phyloP scores from a whole-genome alignment of 1,139 yeast genomes.

The Starmera stellimalicola region DNA sequence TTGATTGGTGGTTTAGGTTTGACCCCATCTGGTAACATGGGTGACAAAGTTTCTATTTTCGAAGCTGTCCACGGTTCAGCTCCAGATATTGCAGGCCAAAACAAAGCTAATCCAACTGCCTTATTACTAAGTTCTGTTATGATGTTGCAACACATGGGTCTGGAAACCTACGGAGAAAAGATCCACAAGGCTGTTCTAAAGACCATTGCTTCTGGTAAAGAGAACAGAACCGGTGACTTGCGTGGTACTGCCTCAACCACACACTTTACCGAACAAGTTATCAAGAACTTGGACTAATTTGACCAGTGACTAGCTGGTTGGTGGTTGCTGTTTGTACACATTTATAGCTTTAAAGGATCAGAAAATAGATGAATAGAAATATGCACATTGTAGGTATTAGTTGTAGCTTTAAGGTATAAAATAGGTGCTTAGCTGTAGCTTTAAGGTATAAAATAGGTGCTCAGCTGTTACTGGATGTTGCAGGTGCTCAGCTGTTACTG shows the following conservation, averaged over 20 bases:
- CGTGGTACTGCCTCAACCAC: slow-evolving; percentile 85
- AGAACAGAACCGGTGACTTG: slow-evolving; percentile 91
- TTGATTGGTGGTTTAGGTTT: slow-evolving; percentile 97
- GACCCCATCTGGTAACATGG: slow-evolving; percentile 99
- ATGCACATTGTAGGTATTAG: too few relatives aligned
- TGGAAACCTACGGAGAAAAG: slow-evolving; percentile 67
- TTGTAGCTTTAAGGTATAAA: too few relatives aligned
- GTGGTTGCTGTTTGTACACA: too few relatives aligned
- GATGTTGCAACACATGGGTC: slow-evolving; percentile 98
- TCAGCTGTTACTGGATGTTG: too few relatives aligned
- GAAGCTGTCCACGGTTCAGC: slow-evolving; percentile 99
- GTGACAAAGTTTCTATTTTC: slow-evolving; percentile 92
- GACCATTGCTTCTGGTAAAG: slow-evolving; percentile 92
- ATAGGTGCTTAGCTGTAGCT: too few relatives aligned
- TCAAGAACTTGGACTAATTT: slow-evolving; percentile 29
- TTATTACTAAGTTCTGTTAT: slow-evolving; percentile 88
- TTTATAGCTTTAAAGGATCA: too few relatives aligned
- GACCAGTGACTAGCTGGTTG: too few relatives aligned
- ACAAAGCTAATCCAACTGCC: slow-evolving; percentile 98
- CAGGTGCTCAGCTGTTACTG: too few relatives aligned
- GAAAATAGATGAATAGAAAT: too few relatives aligned
- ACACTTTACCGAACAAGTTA: slow-evolving; percentile 80
- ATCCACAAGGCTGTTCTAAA: slow-evolving; percentile 84
- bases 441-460: too few relatives aligned
- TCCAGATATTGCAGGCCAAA: slow-evolving; percentile 97